These are phyloP conservation scores for Malania oleifera DNA, from an alignment of 164 flowering plant genomes.

Conservation along the genomic window DNA sequence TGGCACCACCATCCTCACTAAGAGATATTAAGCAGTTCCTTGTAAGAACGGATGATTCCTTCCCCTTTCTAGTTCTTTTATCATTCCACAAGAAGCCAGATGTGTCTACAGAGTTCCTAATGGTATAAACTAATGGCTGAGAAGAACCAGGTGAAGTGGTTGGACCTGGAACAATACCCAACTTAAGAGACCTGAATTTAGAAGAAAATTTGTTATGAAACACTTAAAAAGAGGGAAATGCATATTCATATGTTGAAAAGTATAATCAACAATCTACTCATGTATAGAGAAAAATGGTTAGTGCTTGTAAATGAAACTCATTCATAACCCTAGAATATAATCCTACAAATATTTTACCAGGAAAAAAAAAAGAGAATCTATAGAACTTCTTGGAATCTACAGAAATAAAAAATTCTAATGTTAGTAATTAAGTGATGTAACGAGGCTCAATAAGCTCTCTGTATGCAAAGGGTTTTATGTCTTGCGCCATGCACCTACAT, in stretches of 20 bases:
- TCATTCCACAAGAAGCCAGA: constrained; percentile 72
- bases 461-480: no score
- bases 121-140: constrained; percentile 45
- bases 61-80: constrained; percentile 73
- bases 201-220: neutral
- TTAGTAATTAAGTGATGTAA: no score
- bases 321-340: no score
- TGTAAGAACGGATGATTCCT: constrained; percentile 64
- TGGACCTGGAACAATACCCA: constrained; percentile 68
- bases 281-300: no score
- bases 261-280: neutral
- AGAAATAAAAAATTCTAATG: no score
- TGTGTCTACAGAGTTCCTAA: constrained; percentile 55
- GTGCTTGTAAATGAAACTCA: no score
- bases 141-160: constrained; percentile 32
- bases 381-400: no score
- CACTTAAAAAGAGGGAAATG: neutral
- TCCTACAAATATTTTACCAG: no score
- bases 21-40: constrained; percentile 72
- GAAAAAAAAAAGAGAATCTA: no score
- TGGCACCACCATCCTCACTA: constrained; percentile 41
- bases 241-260: neutral
- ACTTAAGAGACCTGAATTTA: constrained; percentile 70
- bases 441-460: no score
- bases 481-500: no score